Percentiles rank a stretch among this genome's conserved stretches.
Conservation (phyloP, 83 land plant species). For the Thuja plicata region DNA sequence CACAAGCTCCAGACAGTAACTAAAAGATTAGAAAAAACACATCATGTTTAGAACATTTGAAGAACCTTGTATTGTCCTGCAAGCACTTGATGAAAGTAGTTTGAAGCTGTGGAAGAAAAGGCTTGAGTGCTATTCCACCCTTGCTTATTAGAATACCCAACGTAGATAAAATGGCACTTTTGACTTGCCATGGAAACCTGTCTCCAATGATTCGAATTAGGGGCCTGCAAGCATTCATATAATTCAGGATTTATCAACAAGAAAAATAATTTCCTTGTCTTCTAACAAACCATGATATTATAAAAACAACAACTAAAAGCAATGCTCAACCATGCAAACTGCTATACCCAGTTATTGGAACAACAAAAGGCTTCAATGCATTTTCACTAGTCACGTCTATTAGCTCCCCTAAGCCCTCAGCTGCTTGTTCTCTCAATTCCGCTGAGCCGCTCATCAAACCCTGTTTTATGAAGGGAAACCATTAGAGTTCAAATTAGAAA, state of each 20-base stretch:
- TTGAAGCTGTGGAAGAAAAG: conserved; percentile 98
- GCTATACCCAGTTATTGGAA: conserved; percentile 95
- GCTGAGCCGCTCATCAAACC: conserved; percentile 97
- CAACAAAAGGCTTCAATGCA: conserved; percentile 89
- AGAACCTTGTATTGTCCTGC: conserved; percentile 89
- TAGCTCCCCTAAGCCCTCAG: conserved; percentile 94
- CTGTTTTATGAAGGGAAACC: conserved; percentile 31
- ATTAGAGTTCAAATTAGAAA: background rate
- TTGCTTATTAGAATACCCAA: conserved; percentile 89
- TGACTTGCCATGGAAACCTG: conserved; percentile 99
- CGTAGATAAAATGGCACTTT: conserved; percentile 91
- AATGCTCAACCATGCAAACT: background rate
- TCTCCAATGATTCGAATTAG: conserved; percentile 97
- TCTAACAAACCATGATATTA: background rate
- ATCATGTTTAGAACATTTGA: background rate
- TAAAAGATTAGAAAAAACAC: background rate
- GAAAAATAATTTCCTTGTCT: background rate
- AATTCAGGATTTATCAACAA: background rate
- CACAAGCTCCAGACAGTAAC: background rate
- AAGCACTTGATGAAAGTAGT: conserved; percentile 97
- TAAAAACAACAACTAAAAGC: background rate
- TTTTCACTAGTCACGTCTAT: conserved; percentile 91
- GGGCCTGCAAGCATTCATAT: conserved; percentile 63
- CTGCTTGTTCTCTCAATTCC: conserved; percentile 95
- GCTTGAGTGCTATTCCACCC: conserved; percentile 96